phyloP scores from a whole-genome alignment of 371 early-diverging fungal genomes.

The Dinochytrium kinnereticum region DNA sequence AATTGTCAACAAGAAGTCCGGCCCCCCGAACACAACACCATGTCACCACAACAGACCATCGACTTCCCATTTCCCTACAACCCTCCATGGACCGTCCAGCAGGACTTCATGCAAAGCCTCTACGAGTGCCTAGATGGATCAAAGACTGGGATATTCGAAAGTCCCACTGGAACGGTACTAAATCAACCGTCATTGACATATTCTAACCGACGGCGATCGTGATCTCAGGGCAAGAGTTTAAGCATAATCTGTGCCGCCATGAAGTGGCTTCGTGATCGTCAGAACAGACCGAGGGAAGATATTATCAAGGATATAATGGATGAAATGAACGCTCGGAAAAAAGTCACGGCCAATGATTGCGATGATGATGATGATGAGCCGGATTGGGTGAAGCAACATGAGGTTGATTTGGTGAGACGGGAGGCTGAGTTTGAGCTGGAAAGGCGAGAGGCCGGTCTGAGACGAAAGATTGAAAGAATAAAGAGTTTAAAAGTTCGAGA shows the following conservation, averaged over 20 bases:
- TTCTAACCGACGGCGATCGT: neutral
- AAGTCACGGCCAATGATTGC: neutral
- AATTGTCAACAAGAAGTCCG: neutral
- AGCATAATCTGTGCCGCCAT: conserved; percentile 84
- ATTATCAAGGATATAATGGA: conserved; percentile 1
- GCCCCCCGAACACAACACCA: neutral
- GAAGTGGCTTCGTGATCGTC: conserved; percentile 74
- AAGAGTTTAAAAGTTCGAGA: neutral
- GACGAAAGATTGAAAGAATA: conserved; percentile 8
- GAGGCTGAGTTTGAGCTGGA: conserved; percentile 19
- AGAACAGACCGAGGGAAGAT: conserved; percentile 24
- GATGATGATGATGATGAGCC: conserved; percentile 33
- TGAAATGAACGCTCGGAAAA: neutral
- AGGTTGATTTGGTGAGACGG: conserved; percentile 2
- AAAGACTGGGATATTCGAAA: conserved; percentile 85
- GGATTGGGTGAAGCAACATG: conserved; percentile 35
- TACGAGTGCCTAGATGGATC: conserved; percentile 69
- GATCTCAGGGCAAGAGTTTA: conserved; percentile 82
- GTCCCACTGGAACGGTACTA: conserved; percentile 87
- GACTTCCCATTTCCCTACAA: conserved; percentile 63
- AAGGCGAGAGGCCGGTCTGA: neutral
- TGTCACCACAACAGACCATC: neutral
- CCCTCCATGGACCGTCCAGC: conserved; percentile 69
- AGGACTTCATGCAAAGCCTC: conserved; percentile 76
- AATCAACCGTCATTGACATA: neutral